A percentile compares a stretch with the other conserved stretches of the same genome.
phyloP scores from a whole-genome alignment of 768 basidiomycete genomes.

The Auricularia auricula-judae region DNA sequence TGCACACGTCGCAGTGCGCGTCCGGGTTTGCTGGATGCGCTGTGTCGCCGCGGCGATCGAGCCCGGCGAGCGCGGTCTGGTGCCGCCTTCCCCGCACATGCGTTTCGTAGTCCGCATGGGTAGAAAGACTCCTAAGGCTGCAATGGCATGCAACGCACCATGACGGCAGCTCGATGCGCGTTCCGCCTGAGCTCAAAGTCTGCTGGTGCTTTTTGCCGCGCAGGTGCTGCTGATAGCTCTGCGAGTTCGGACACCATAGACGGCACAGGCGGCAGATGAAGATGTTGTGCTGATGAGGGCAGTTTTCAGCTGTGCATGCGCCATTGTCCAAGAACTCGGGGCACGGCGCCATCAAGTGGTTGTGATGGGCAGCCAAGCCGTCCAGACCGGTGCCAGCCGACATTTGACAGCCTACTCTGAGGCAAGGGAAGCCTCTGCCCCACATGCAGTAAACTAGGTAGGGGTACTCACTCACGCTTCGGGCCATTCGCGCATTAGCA shows the following conservation, averaged over 20 bases:
- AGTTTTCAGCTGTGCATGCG: not conserved
- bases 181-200: not conserved
- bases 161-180: not conserved
- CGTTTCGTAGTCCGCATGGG: not conserved
- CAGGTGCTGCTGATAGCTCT: not conserved
- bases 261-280: not conserved
- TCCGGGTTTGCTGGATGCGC: not conserved
- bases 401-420: too few species aligned
- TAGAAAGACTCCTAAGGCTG: not conserved
- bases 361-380: too few species aligned
- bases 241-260: not conserved
- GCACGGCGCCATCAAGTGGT: not conserved
- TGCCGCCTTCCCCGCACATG: not conserved
- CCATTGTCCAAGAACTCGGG: not conserved
- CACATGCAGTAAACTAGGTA: too few species aligned
- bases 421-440: too few species aligned
- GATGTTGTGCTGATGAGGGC: not conserved
- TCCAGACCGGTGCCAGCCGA: too few species aligned
- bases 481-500: too few species aligned
- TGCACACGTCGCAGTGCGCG: slow-evolving; percentile 1
- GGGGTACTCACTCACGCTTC: too few species aligned
- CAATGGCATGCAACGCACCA: not conserved
- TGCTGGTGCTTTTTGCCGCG: not conserved
- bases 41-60: not conserved
- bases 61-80: not conserved